Base-by-base conservation (phyloP, 2,329 filamentous ascomycete species). In the Pseudofabraea citricarpa region DNA sequence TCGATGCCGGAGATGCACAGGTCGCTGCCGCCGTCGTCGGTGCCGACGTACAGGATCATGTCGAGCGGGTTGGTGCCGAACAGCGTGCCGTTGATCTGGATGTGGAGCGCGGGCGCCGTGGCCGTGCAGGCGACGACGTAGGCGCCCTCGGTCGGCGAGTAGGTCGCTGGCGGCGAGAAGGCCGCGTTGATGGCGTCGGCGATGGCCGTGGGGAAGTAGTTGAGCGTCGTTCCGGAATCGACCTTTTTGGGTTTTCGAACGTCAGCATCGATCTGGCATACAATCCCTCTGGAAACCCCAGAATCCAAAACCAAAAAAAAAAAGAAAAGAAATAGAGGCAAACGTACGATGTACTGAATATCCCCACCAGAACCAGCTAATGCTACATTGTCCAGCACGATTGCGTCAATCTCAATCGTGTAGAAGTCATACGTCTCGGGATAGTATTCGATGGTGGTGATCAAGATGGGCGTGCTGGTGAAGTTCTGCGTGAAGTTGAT, bases 51-150 rank as follows among this genome's bases (percentile, higher is more conserved):
- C 6, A 55, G 36, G 10, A 64, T 59, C 54, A 64, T 48, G 37
- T 64, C 63, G n/a, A 54, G 44, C 5, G 57, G 45, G 31, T 61
- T 53, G 4, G 46, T 53, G 26, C 57, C 49, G 41, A 64, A 64
- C 0, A 58, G 59, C 5, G 60, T 57, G 6, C 62, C 60, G 6
- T 50, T 61, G 24, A 74, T 64, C 1, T 54, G 56, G 20, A 74
- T 63, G 6, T 64, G 64, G n/a, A 73, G 60, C 6, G 55, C 40
- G 0, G 71, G 71, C 5, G 64, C 51, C 1, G 41, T 63, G 6
- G 69, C 65, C 40, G 61, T 55, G 49, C 72, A 75, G 15, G 63
- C 52, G 1, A 74, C 69, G 6, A 62, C 32, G 41, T 66, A 73
- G 0, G 58, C 47, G 1, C 58, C 58, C 1, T 56, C 29, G 0